Evolutionary conservation across 2,329 filamentous ascomycete genomes (phyloP).

Genomic region (Pseudogymnoascus sp.): DNA sequence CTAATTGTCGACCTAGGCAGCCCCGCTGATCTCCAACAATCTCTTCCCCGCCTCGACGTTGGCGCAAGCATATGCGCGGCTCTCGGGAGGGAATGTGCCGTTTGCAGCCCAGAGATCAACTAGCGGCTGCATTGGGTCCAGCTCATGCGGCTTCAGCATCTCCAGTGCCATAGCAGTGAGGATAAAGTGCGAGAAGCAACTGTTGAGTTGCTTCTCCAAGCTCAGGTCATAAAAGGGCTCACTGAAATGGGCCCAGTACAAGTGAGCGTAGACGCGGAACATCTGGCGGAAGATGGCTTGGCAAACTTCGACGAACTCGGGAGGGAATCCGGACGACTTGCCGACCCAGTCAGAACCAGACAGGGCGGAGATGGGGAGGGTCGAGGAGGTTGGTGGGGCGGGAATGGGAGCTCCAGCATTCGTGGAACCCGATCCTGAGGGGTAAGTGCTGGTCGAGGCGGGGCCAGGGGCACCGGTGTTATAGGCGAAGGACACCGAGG

Average conservation of each 20-base stretch:
- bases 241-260: conserved; percentile 93
- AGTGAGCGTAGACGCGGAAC: conserved; percentile 95
- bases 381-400: conserved; percentile 35
- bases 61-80: conserved; percentile 58
- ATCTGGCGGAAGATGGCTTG: conserved; percentile 95
- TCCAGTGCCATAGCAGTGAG: conserved; percentile 72
- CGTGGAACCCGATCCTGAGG: conserved; percentile 38
- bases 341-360: conserved; percentile 70
- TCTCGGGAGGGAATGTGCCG: conserved; percentile 74
- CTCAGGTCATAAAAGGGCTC: conserved; percentile 80
- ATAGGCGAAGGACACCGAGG: conserved; percentile 58
- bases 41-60: conserved; percentile 54
- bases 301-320: conserved; percentile 81
- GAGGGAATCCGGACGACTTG: conserved; percentile 86
- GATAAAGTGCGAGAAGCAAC: conserved; percentile 79
- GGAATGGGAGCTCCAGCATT: conserved; percentile 29
- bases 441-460: conserved; percentile 47
- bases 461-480: conserved; percentile 54
- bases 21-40: conserved; percentile 38
- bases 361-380: conserved; percentile 52
- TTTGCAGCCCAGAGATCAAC: conserved; percentile 88
- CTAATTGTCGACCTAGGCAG: neutral
- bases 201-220: conserved; percentile 74
- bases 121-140: conserved; percentile 91
- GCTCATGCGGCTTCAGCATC: conserved; percentile 79